phyloP scores from a whole-genome alignment of 2,329 filamentous ascomycete genomes.

The Colletotrichum sp. region DNA sequence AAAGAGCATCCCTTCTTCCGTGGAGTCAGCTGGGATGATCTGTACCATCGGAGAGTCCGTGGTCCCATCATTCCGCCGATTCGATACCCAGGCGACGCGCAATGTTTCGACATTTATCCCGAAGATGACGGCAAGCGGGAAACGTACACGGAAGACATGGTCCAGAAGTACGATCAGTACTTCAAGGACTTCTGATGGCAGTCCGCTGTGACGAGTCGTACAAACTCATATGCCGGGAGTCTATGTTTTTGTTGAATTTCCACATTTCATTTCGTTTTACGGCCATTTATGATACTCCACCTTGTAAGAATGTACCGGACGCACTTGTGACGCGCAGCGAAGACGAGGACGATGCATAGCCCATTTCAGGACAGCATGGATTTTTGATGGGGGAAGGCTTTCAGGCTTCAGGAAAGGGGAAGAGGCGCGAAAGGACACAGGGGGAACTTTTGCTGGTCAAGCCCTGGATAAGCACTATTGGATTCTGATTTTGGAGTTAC shows the following conservation, averaged over 20 bases:
- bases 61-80: slow-evolving; percentile 81
- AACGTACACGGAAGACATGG: slow-evolving; percentile 72
- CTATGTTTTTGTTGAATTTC: not conserved
- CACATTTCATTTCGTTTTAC: not conserved
- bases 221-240: not conserved
- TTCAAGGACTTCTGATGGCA: slow-evolving; percentile 71
- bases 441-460: slow-evolving; percentile 6
- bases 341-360: not conserved
- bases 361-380: not conserved
- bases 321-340: not conserved
- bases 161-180: slow-evolving; percentile 70
- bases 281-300: slow-evolving; percentile 12
- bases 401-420: not conserved
- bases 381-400: not conserved
- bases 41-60: slow-evolving; percentile 66
- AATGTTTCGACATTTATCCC: slow-evolving; percentile 86
- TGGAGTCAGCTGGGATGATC: slow-evolving; percentile 75
- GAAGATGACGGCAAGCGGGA: slow-evolving; percentile 72
- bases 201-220: not conserved
- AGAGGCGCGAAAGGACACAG: not conserved
- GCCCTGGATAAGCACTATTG: not conserved
- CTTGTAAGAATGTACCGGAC: slow-evolving; percentile 3
- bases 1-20: slow-evolving; percentile 80
- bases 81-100: slow-evolving; percentile 73
- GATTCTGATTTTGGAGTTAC: not conserved